phyloP scores from a whole-genome alignment of 108 stramenopile genomes.

The Pseudonitzschia pungens region DNA sequence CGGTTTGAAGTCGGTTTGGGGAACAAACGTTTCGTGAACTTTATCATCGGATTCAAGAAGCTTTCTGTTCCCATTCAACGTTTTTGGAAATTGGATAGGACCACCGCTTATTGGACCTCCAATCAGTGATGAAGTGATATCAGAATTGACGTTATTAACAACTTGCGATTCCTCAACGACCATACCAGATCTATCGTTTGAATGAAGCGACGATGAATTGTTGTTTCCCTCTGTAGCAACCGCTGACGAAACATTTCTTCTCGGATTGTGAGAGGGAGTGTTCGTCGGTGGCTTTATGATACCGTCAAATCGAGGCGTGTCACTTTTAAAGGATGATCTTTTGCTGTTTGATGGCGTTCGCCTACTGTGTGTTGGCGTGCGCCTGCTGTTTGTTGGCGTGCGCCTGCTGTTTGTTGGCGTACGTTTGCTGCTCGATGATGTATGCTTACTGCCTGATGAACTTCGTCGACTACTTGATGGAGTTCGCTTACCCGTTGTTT shows the following conservation, averaged over 20 bases:
- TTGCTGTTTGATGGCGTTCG: background rate
- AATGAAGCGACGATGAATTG: background rate
- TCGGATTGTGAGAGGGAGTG: background rate
- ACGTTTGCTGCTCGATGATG: background rate
- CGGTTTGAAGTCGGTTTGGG: background rate
- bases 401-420: background rate
- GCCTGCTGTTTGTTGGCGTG: background rate
- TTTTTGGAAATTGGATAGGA: background rate
- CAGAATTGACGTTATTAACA: slow-evolving; percentile 27
- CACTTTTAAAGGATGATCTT: background rate
- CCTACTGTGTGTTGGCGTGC: background rate
- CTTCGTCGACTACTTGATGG: background rate
- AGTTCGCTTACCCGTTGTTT: background rate
- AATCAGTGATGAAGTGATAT: slow-evolving; percentile 39
- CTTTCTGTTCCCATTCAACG: background rate
- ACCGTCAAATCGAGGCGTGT: background rate
- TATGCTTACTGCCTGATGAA: background rate
- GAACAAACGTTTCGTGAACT: background rate
- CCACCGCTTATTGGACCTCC: slow-evolving; percentile 15
- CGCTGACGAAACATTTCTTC: background rate
- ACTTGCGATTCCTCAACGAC: slow-evolving; percentile 18
- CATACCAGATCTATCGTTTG: slow-evolving; percentile 39
- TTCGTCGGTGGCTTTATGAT: background rate
- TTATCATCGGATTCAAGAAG: background rate
- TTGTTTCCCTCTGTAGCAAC: slow-evolving; percentile 6